Evolutionary conservation across 805 yeast genomes (phyloP), one percentile per base, ranked within the genome.

Genomic region (Saccharomycopsis vini): DNA sequence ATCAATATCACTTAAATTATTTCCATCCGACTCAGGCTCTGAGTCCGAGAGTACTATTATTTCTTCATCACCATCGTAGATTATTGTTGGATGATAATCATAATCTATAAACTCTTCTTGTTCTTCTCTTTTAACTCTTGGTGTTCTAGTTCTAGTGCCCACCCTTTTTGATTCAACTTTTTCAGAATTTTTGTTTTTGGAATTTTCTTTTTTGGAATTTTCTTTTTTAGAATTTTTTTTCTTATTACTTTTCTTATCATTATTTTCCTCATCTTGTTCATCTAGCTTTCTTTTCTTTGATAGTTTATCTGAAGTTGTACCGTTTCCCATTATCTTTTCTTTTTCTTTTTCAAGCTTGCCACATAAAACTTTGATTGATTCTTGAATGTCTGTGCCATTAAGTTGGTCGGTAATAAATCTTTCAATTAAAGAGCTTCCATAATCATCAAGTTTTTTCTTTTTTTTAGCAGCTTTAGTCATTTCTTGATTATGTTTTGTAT

Each of bases 401-500:
- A 47, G 24, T 37, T 50, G 43, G 9, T 24, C 28, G 23, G 20
- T 32, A 5, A 48, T 39, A 26, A 43, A 36, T 33, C 45, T 30
- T 19, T 39, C 43, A 21, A 48, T 45, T 19, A 48, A 30, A 10
- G 15, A 24, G 20, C 9, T 21, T 9, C 41, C 36, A 32, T 9
- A 19, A 21, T 38, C 42, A 15, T 43, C 39, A 12, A 28, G 15
- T n/a, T 0, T 33, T 22, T 37, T 39, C 12, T 23, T 39, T 40
- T 21, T 22, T 28, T 39, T 44, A 12, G 4, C 15, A n/a, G 21
- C 18, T 4, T 26, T 19, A 10, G 35, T n/a, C 12, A 38, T 12
- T 23, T 66, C 66, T 24, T 62, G 63, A 35, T 90, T 68, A 55
- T 82, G 84, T 46, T 71, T 73, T 20, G 66, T 66, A 56, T 73